phyloP scores from a whole-genome alignment of 208 protist species.

The Wallacemonas sp. region DNA sequence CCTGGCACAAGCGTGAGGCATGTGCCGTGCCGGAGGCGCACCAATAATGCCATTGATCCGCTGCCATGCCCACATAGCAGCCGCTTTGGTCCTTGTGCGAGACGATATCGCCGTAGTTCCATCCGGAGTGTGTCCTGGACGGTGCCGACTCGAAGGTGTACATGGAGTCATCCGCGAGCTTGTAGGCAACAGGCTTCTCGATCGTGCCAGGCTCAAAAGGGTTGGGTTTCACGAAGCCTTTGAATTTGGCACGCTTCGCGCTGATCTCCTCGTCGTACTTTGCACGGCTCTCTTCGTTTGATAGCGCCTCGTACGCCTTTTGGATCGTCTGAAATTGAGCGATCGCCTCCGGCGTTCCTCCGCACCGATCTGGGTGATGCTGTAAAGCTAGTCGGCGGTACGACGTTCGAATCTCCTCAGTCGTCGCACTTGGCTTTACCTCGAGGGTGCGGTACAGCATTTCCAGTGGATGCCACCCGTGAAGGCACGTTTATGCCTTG shows the following conservation, averaged over 20 bases:
- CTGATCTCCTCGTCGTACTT: constrained; percentile 91
- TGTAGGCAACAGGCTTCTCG: constrained; percentile 42
- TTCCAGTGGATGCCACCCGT: no score
- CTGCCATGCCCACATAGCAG: constrained; percentile 78
- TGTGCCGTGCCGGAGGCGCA: constrained; percentile 47
- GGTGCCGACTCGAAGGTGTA: constrained; percentile 82
- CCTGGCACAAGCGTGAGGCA: constrained; percentile 63
- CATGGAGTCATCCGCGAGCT: constrained; percentile 60
- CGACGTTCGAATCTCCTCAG: constrained; percentile 78
- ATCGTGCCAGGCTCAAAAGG: constrained; percentile 31
- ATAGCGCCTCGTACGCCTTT: constrained; percentile 96
- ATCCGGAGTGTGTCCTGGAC: constrained; percentile 55
- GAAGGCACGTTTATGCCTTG: no score
- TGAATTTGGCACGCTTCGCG: constrained; percentile 33
- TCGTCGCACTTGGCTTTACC: constrained; percentile 57
- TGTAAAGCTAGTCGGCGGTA: constrained; percentile 79
- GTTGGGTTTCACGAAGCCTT: constrained; percentile 60
- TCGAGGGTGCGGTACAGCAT: constrained; percentile 80
- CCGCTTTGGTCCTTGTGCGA: constrained; percentile 45
- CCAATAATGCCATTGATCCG: constrained; percentile 79
- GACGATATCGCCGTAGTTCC: constrained; percentile 82
- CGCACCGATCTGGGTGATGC: constrained; percentile 83
- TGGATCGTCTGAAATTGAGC: constrained; percentile 80
- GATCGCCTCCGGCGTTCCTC: constrained; percentile 52
- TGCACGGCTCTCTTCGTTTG: constrained; percentile 82